These are phyloP conservation scores for Candida ulmi DNA, from an alignment of 805 yeast genomes.

Conservation along the genomic window DNA sequence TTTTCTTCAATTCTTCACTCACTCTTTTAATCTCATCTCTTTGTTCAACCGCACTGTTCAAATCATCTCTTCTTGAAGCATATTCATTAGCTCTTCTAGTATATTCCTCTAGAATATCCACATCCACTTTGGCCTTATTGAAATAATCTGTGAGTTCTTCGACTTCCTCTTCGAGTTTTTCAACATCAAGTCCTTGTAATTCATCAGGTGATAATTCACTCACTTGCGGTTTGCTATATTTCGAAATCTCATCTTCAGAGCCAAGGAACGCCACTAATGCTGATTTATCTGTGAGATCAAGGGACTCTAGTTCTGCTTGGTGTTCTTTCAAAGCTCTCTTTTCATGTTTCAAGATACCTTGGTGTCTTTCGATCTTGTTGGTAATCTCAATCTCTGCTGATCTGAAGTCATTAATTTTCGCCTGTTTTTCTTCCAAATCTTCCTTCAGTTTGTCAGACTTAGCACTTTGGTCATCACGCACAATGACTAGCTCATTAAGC, in stretches of 20 bases:
- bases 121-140: slow-evolving; percentile 55
- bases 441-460: slow-evolving; percentile 37
- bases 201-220: slow-evolving; percentile 47
- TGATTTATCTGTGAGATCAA: slow-evolving; percentile 50
- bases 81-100: slow-evolving; percentile 62
- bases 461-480: slow-evolving; percentile 34
- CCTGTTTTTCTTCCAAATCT: slow-evolving; percentile 32
- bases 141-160: slow-evolving; percentile 50
- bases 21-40: slow-evolving; percentile 59
- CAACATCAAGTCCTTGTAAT: slow-evolving; percentile 41
- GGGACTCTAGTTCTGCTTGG: slow-evolving; percentile 31
- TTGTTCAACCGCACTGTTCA: slow-evolving; percentile 59
- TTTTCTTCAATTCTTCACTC: slow-evolving; percentile 66
- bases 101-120: slow-evolving; percentile 74
- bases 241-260: slow-evolving; percentile 25
- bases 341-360: slow-evolving; percentile 34
- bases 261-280: slow-evolving; percentile 16
- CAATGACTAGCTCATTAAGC: slow-evolving; percentile 23
- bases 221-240: slow-evolving; percentile 24
- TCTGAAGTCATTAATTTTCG: slow-evolving; percentile 48
- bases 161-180: slow-evolving; percentile 44
- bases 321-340: slow-evolving; percentile 29
- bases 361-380: slow-evolving; percentile 56
- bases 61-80: slow-evolving; percentile 53
- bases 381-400: slow-evolving; percentile 63